These are phyloP conservation scores for Aspergillus brasiliensis DNA, from an alignment of 2,329 filamentous ascomycete species.

Conservation along the genomic window DNA sequence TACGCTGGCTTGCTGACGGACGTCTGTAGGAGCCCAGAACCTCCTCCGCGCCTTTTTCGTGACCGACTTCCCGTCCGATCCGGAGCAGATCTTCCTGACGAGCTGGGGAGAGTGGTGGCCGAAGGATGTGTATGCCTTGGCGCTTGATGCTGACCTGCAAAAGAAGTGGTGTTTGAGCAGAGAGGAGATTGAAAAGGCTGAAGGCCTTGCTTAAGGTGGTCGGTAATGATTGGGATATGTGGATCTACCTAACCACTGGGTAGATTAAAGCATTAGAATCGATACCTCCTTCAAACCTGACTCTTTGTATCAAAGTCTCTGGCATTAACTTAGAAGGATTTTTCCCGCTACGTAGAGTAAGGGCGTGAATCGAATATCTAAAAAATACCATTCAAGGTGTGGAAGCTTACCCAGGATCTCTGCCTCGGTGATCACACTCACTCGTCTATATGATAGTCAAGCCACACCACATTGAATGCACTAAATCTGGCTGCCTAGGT, in stretches of 20 bases:
- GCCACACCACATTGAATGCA: no score
- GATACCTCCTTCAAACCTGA: not conserved
- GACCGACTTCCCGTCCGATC: slow-evolving; percentile 24
- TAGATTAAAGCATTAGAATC: not conserved
- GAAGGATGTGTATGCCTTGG: slow-evolving; percentile 26
- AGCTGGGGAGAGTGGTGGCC: slow-evolving; percentile 35
- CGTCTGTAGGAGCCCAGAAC: slow-evolving; percentile 23
- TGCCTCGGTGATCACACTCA: no score
- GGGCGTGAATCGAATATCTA: no score
- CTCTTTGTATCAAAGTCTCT: not conserved
- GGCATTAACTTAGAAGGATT: no score
- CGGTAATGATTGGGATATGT: not conserved
- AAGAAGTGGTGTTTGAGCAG: slow-evolving; percentile 29
- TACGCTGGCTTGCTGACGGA: not conserved
- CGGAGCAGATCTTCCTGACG: slow-evolving; percentile 29
- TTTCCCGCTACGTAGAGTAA: no score
- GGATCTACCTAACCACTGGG: not conserved
- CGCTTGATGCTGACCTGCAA: slow-evolving; percentile 23
- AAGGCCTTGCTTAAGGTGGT: slow-evolving; percentile 1
- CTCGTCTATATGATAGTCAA: no score
- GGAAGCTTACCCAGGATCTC: no score
- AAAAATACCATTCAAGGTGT: no score
- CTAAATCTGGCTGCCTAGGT: no score
- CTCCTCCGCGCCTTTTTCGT: slow-evolving; percentile 24
- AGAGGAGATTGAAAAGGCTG: slow-evolving; percentile 26